Conservation (phyloP, 495 filamentous ascomycete species). For the Parmelia sp. region DNA sequence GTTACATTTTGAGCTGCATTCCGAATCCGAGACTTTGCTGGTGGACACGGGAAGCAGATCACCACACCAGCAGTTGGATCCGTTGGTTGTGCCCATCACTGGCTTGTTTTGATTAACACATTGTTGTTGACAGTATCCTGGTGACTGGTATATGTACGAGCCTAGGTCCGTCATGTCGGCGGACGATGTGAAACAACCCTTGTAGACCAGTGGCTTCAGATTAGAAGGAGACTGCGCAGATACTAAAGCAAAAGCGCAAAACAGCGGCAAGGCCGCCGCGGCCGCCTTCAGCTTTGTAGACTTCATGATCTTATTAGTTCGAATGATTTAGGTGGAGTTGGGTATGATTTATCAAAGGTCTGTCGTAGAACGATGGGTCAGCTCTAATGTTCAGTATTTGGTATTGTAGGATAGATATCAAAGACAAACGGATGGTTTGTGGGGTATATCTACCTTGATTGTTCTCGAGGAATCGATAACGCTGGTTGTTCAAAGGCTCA, state of each 20-base stretch:
- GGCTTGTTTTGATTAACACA: slow-evolving; percentile 34
- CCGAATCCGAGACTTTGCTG: slow-evolving; percentile 33
- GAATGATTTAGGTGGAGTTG: neutral
- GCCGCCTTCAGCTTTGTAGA: slow-evolving; percentile 5
- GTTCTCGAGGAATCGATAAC: slow-evolving; percentile 1
- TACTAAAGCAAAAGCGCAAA: slow-evolving; percentile 24
- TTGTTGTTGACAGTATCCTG: slow-evolving; percentile 41
- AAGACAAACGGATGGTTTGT: neutral
- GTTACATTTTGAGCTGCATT: slow-evolving; percentile 39
- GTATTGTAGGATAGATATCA: slow-evolving; percentile 3
- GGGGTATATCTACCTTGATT: slow-evolving; percentile 10
- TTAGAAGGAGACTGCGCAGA: slow-evolving; percentile 32
- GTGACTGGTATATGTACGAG: slow-evolving; percentile 43
- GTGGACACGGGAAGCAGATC: slow-evolving; percentile 38
- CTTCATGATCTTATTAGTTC: slow-evolving; percentile 16
- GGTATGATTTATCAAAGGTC: slow-evolving; percentile 3
- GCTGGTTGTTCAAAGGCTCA: neutral
- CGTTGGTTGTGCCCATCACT: slow-evolving; percentile 40
- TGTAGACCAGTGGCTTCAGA: slow-evolving; percentile 13
- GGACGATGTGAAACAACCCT: slow-evolving; percentile 38
- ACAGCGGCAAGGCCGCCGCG: slow-evolving; percentile 15
- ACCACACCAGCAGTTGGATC: slow-evolving; percentile 45
- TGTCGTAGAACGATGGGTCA: neutral
- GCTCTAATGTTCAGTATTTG: neutral
- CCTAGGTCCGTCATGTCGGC: slow-evolving; percentile 33